phyloP scores from a whole-genome alignment of 2,329 filamentous ascomycete species.

The Neonectria punicea region DNA sequence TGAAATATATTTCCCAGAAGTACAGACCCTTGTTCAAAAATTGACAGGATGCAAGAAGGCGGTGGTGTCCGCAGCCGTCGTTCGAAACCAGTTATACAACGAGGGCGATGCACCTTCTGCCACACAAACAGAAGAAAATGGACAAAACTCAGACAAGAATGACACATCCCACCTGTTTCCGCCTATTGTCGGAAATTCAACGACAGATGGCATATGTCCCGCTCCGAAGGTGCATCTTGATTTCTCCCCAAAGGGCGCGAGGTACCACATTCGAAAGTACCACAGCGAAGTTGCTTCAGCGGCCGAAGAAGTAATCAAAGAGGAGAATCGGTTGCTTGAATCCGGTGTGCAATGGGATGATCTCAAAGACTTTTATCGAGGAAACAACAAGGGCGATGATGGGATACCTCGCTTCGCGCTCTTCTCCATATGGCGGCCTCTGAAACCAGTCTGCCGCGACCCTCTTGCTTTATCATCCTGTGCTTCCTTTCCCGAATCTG shows the following conservation, averaged over 20 bases:
- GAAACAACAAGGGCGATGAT: neutral
- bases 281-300: slow-evolving; percentile 6
- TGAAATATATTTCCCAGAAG: slow-evolving; percentile 1
- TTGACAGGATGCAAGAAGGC: slow-evolving; percentile 19
- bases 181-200: slow-evolving; percentile 7
- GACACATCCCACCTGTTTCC: neutral
- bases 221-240: slow-evolving; percentile 21
- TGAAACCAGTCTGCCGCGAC: slow-evolving; percentile 17
- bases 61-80: slow-evolving; percentile 15
- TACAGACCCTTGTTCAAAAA: slow-evolving; percentile 9
- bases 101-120: slow-evolving; percentile 3
- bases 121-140: neutral
- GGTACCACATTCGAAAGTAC: slow-evolving; percentile 21
- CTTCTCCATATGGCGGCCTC: slow-evolving; percentile 20
- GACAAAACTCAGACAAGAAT: neutral
- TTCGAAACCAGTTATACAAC: slow-evolving; percentile 18
- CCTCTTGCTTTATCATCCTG: slow-evolving; percentile 12
- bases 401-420: slow-evolving; percentile 17
- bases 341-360: slow-evolving; percentile 8
- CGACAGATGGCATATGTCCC: slow-evolving; percentile 5
- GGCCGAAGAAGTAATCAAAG: neutral
- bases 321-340: slow-evolving; percentile 9
- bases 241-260: slow-evolving; percentile 15
- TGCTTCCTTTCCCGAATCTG: slow-evolving; percentile 12
- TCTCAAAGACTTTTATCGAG: slow-evolving; percentile 14